These are phyloP conservation scores for Sequoiadendron giganteum DNA, from an alignment of 75 land plant species.

Conservation along the genomic window DNA sequence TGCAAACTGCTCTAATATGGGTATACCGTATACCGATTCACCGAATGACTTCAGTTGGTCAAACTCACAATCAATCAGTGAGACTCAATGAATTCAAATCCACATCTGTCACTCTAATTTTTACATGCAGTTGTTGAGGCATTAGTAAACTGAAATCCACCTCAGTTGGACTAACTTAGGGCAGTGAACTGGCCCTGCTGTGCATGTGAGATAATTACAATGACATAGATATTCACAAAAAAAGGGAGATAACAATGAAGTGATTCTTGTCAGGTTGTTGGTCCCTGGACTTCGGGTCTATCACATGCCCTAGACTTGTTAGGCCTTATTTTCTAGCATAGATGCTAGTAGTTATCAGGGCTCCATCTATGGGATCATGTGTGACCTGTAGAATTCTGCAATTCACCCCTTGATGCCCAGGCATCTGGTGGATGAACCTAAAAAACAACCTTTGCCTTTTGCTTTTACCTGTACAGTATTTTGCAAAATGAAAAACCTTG, in stretches of 20 bases:
- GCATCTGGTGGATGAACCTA: not conserved
- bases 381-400: not conserved
- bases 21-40: too few species aligned
- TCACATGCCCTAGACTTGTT: not conserved
- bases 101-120: not conserved
- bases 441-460: not conserved
- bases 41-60: not conserved
- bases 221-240: not conserved
- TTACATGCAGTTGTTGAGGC: not conserved
- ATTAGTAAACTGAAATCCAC: not conserved
- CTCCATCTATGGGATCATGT: not conserved
- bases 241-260: not conserved
- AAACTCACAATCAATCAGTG: not conserved
- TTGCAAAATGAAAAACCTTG: not conserved
- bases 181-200: not conserved
- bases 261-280: not conserved
- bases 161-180: not conserved
- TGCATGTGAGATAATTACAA: not conserved
- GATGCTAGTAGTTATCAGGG: not conserved
- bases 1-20: not conserved
- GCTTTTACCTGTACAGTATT: not conserved
- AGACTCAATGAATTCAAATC: not conserved
- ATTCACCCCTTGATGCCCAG: not conserved
- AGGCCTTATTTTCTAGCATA: not conserved
- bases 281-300: not conserved